A percentile compares a stretch with the other conserved stretches of the same genome.
Conservation (phyloP, 2,329 filamentous ascomycete genomes). For the Alternaria burnsii region DNA sequence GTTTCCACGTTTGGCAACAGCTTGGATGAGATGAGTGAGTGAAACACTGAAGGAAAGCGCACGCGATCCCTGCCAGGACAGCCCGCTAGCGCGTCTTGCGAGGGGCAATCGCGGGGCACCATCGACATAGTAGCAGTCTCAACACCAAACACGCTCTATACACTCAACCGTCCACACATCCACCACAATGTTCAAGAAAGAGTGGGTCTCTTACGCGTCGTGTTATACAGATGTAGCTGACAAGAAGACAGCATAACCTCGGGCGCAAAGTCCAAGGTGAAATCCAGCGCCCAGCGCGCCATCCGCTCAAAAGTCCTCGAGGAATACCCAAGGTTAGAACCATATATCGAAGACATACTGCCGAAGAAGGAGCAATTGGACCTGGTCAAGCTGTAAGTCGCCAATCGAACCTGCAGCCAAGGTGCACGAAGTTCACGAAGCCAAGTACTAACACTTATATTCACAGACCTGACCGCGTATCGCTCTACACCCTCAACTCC, state of each 20-base stretch:
- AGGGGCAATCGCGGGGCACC: conserved; percentile 19
- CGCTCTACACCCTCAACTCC: conserved; percentile 82
- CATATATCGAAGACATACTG: conserved; percentile 90
- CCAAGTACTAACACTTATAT: conserved; percentile 12
- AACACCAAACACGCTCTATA: conserved; percentile 9
- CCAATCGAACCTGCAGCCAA: no score
- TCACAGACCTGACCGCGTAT: conserved; percentile 78
- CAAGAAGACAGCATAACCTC: conserved; percentile 68
- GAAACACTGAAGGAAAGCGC: neutral
- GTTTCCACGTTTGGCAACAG: no score
- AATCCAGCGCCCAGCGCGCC: conserved; percentile 90
- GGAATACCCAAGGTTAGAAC: conserved; percentile 84
- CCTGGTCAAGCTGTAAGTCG: conserved; percentile 79
- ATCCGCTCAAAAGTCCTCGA: conserved; percentile 84
- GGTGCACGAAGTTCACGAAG: no score
- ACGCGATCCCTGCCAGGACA: neutral
- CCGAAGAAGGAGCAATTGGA: conserved; percentile 94
- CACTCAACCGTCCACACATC: conserved; percentile 1
- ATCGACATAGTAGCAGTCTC: conserved; percentile 10
- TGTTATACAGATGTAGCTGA: conserved; percentile 2
- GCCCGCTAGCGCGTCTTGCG: conserved; percentile 16
- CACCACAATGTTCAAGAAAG: conserved; percentile 50
- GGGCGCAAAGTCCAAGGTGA: conserved; percentile 92
- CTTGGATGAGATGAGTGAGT: neutral
- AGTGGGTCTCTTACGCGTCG: conserved; percentile 24